These are phyloP conservation scores for Nothophytophthora sp. DNA, from an alignment of 352 stramenopile species.

Conservation along the genomic window DNA sequence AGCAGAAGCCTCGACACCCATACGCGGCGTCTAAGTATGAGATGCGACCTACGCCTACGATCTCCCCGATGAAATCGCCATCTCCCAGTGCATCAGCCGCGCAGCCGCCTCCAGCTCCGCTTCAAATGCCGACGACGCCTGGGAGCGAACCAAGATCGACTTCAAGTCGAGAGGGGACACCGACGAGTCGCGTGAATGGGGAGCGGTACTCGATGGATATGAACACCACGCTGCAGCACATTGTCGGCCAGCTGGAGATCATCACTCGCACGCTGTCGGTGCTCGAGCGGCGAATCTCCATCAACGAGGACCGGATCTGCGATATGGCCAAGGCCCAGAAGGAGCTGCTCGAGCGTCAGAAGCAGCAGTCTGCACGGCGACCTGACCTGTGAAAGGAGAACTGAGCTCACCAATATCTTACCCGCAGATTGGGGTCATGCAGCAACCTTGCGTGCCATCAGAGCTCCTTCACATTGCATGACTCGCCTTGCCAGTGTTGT, in stretches of 20 bases:
- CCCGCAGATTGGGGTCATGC: no score
- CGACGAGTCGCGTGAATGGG: slow-evolving; percentile 2
- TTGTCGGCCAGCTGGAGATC: slow-evolving; percentile 89
- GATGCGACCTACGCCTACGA: slow-evolving; percentile 17
- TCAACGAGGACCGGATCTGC: slow-evolving; percentile 80
- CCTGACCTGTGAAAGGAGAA: slow-evolving; percentile 9
- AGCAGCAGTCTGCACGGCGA: slow-evolving; percentile 19
- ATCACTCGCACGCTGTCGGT: slow-evolving; percentile 84
- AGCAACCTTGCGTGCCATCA: no score
- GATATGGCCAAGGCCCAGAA: slow-evolving; percentile 67
- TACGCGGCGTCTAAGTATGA: slow-evolving; percentile 41
- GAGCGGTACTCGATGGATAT: slow-evolving; percentile 17
- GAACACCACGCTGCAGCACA: slow-evolving; percentile 83
- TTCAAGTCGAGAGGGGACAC: slow-evolving; percentile 7
- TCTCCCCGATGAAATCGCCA: slow-evolving; percentile 6
- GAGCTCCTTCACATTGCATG: no score
- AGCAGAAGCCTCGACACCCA: slow-evolving; percentile 42
- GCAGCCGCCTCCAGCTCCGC: slow-evolving; percentile 9
- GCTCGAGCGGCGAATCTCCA: slow-evolving; percentile 83
- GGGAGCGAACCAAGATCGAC: slow-evolving; percentile 13
- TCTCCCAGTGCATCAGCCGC: slow-evolving; percentile 1
- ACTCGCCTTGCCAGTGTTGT: no score
- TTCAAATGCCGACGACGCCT: slow-evolving; percentile 10
- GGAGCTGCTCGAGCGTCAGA: slow-evolving; percentile 52
- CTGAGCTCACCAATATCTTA: not conserved